phyloP scores from a whole-genome alignment of 768 basidiomycete species.

The Lactifluus rugatus region DNA sequence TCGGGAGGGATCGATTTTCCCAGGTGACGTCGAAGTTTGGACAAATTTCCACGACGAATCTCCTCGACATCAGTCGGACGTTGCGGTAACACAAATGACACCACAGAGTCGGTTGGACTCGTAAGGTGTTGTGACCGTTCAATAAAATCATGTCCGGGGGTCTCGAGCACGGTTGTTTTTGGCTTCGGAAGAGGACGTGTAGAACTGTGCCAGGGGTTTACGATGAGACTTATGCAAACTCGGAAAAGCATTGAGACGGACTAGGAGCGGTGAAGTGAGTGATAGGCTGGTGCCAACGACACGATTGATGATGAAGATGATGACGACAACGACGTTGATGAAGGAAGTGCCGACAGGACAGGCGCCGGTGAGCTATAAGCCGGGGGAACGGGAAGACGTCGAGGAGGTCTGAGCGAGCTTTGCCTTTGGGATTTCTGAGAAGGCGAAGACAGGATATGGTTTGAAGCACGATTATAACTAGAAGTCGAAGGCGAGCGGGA shows the following conservation, averaged over 20 bases:
- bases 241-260: neutral
- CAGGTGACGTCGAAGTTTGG: slow-evolving; percentile 29
- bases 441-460: neutral
- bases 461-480: neutral
- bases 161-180: neutral
- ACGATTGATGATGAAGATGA: neutral
- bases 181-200: slow-evolving; percentile 11
- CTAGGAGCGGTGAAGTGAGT: neutral
- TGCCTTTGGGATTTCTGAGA: neutral
- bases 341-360: neutral
- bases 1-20: slow-evolving; percentile 27
- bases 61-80: slow-evolving; percentile 1
- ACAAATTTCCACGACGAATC: slow-evolving; percentile 3
- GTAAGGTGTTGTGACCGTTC: neutral
- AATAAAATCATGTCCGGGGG: neutral
- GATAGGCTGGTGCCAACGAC: neutral
- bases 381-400: slow-evolving; percentile 8
- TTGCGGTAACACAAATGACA: neutral
- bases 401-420: neutral
- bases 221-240: neutral
- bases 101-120: neutral
- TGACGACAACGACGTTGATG: neutral
- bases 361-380: neutral
- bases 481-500: neutral
- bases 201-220: neutral